phyloP scores from a whole-genome alignment of 2,329 filamentous ascomycete genomes.

The Sclerotinia minor region DNA sequence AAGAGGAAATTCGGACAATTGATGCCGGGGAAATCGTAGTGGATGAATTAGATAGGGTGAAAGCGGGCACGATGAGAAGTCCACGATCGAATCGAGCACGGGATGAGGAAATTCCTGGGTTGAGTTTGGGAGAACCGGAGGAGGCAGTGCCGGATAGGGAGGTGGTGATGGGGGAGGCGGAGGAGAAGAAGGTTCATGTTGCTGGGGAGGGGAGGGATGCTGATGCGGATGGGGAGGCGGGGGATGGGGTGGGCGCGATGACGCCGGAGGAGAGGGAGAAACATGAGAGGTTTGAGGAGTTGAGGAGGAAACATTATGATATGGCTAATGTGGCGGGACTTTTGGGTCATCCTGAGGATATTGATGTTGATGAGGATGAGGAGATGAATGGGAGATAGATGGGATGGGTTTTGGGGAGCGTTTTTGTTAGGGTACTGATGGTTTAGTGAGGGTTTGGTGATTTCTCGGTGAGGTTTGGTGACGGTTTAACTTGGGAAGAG shows the following conservation, averaged over 20 bases:
- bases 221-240: slow-evolving; percentile 46
- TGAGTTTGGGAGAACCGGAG: slow-evolving; percentile 92
- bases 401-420: no score
- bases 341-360: slow-evolving; percentile 71
- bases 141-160: slow-evolving; percentile 59
- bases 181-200: slow-evolving; percentile 80
- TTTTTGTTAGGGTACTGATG: no score
- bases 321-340: slow-evolving; percentile 93
- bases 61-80: background rate
- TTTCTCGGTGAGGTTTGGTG: no score
- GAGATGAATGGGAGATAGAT: slow-evolving; percentile 37
- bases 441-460: no score
- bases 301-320: slow-evolving; percentile 97
- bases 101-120: slow-evolving; percentile 83
- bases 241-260: slow-evolving; percentile 52
- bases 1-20: slow-evolving; percentile 61
- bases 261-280: slow-evolving; percentile 80
- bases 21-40: slow-evolving; percentile 71
- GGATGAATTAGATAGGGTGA: slow-evolving; percentile 60
- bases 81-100: slow-evolving; percentile 34
- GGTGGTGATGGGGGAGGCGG: slow-evolving; percentile 44
- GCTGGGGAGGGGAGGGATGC: slow-evolving; percentile 48
- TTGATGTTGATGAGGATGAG: slow-evolving; percentile 60
- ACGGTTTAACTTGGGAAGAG: no score
- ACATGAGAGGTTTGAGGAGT: slow-evolving; percentile 85